These are phyloP conservation scores for Ophiostoma fasciatum DNA, from an alignment of 2,329 filamentous ascomycete species.

Conservation along the genomic window DNA sequence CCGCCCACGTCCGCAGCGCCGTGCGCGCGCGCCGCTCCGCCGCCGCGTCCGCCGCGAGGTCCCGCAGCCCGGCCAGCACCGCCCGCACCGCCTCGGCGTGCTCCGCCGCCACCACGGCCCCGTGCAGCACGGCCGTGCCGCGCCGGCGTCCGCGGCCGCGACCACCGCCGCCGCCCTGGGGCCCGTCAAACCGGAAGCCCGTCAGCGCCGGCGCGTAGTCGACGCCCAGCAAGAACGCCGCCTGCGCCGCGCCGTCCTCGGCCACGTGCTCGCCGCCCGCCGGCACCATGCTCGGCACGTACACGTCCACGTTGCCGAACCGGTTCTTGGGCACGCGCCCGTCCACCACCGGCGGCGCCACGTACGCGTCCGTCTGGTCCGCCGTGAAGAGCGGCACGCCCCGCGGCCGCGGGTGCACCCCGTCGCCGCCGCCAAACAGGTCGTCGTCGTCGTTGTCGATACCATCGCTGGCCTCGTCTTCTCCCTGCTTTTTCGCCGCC, in stretches of 20 bases:
- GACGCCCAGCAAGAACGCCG: slow-evolving; percentile 60
- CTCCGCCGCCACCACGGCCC: slow-evolving; percentile 61
- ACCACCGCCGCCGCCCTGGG: slow-evolving; percentile 70
- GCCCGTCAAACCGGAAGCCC: slow-evolving; percentile 76
- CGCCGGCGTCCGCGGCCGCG: slow-evolving; percentile 57
- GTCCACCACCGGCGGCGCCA: slow-evolving; percentile 58
- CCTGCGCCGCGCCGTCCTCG: slow-evolving; percentile 45
- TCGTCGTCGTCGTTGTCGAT: slow-evolving; percentile 3
- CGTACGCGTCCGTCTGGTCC: slow-evolving; percentile 58
- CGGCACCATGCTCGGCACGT: slow-evolving; percentile 84
- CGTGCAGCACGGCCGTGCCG: slow-evolving; percentile 69
- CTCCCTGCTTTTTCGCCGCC: slow-evolving; percentile 11
- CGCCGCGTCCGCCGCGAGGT: slow-evolving; percentile 49
- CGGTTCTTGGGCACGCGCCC: slow-evolving; percentile 77
- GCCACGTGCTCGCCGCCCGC: slow-evolving; percentile 60
- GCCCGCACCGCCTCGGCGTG: slow-evolving; percentile 56
- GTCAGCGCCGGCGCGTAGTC: slow-evolving; percentile 85
- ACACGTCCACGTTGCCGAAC: slow-evolving; percentile 88
- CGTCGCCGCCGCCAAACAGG: slow-evolving; percentile 19
- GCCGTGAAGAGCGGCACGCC: slow-evolving; percentile 43
- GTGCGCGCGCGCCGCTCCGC: slow-evolving; percentile 45
- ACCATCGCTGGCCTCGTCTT: slow-evolving; percentile 18
- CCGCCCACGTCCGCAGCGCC: slow-evolving; percentile 55
- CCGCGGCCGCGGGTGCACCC: slow-evolving; percentile 18
- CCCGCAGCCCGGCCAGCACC: slow-evolving; percentile 51